Conservation (phyloP, 768 basidiomycete species). For the Macrolepiota fuliginosa region DNA sequence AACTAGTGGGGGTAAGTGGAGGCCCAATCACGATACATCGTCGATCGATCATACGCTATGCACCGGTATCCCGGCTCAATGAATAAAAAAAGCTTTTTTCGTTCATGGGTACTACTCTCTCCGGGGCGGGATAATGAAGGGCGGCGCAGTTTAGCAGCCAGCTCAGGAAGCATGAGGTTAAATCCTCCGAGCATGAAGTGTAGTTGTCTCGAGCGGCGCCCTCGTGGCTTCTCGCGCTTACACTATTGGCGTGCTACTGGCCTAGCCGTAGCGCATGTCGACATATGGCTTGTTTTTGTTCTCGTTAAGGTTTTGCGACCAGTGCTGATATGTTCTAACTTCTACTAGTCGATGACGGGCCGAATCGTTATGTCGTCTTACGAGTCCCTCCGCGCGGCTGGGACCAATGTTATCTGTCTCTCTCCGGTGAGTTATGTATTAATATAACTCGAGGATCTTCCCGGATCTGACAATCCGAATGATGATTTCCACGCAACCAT, state of each 20-base stretch:
- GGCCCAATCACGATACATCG: not conserved
- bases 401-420: constrained; percentile 56
- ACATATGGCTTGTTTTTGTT: not conserved
- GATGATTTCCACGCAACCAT: constrained; percentile 13
- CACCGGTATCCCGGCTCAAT: too few relatives aligned
- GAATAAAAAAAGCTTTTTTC: too few relatives aligned
- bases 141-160: too few relatives aligned
- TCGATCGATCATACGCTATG: too few relatives aligned
- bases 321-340: not conserved
- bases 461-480: constrained; percentile 5
- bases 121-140: too few relatives aligned
- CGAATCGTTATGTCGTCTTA: constrained; percentile 64
- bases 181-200: too few relatives aligned
- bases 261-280: not conserved
- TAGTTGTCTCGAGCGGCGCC: too few relatives aligned
- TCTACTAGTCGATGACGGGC: constrained; percentile 57
- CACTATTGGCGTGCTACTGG: too few relatives aligned
- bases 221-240: too few relatives aligned
- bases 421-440: constrained; percentile 45
- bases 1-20: constrained; percentile 58
- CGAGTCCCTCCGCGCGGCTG: constrained; percentile 58
- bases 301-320: not conserved
- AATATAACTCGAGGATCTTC: not conserved
- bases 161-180: too few relatives aligned
- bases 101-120: too few relatives aligned